Evolutionary conservation across 2,329 filamentous ascomycete species (phyloP), one percentile per base, ranked within the genome.

Genomic region (Biscogniauxia mediterranea): DNA sequence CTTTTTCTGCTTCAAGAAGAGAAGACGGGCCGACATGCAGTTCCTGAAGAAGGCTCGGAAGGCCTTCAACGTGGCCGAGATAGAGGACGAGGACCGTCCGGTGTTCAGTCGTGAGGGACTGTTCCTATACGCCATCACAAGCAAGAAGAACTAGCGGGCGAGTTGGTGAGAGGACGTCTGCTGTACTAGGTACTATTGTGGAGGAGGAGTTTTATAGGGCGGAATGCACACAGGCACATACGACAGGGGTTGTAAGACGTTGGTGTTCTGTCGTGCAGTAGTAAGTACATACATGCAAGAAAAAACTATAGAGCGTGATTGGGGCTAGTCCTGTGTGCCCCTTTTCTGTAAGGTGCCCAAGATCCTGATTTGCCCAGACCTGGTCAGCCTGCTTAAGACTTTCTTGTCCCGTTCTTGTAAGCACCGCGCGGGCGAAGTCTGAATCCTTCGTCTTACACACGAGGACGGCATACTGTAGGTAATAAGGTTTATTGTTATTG

Each of bases 1-100:
- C 54, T 89, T 87, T 76, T 98, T 99, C 78, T 97, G 94, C 79
- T 97, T 96, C 82, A 98, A 97, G 82, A 94, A 92, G 79, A 84
- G 95, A 68, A 86, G 95, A 72, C 85, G 92, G 62, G 95, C 90
- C 51, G 90, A 93, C 72, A 82, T 89, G 79, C 85, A 89, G 61
- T 92, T 92, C 71, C 82, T 93, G 72, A 90, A 89, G 74, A 83
- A 83, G 72, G 87, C 88, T 17, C 86, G 81, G 71, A 92, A 89
- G 76, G 76, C 80, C 42, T 93, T 93, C 70, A 69, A 77, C 15
- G 82, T 91, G 19, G 80, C 82, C 42, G 86, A 89, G 69, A 74
- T 90, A 46, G 77, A 79, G 52, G 88, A 91, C 68, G 83, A 87
- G 61, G 85, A 88, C 64, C 77, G 82, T 26, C 78, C 81, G 1